Conservation (phyloP, 768 basidiomycete genomes). For the Collybia sordida region DNA sequence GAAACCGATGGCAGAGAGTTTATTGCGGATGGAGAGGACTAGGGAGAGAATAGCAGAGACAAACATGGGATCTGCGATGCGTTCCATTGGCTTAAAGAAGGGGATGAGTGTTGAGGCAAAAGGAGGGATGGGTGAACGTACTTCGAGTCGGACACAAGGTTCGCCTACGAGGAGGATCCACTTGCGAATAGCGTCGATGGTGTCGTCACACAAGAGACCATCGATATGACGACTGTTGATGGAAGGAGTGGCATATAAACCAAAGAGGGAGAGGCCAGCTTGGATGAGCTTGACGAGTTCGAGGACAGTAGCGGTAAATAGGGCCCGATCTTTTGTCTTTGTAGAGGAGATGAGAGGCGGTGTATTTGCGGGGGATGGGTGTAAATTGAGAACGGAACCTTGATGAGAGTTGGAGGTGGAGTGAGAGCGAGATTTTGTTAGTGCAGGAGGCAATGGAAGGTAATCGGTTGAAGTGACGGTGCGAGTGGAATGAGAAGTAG, state of each 20-base stretch:
- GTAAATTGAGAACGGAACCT: slow-evolving; percentile 15
- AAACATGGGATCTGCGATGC: slow-evolving; percentile 70
- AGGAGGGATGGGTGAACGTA: slow-evolving; percentile 19
- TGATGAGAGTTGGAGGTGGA: slow-evolving; percentile 19
- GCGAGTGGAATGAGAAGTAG: slow-evolving; percentile 16
- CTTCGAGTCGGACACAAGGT: slow-evolving; percentile 62
- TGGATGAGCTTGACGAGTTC: slow-evolving; percentile 78
- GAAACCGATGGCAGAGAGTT: slow-evolving; percentile 58
- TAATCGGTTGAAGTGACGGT: slow-evolving; percentile 20
- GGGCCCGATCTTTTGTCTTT: slow-evolving; percentile 28
- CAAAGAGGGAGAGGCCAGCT: slow-evolving; percentile 68
- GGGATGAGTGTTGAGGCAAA: slow-evolving; percentile 1
- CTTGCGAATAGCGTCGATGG: slow-evolving; percentile 64
- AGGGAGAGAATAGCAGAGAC: slow-evolving; percentile 71
- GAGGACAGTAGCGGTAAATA: slow-evolving; percentile 68
- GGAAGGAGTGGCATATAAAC: slow-evolving; percentile 41
- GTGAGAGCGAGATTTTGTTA: slow-evolving; percentile 16
- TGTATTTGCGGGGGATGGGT: slow-evolving; percentile 17
- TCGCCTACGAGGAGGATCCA: slow-evolving; percentile 73
- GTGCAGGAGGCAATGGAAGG: slow-evolving; percentile 12
- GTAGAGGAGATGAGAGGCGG: slow-evolving; percentile 15
- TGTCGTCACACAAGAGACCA: slow-evolving; percentile 77
- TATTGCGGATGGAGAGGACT: slow-evolving; percentile 67
- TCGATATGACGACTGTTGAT: slow-evolving; percentile 34
- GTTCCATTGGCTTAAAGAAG: slow-evolving; percentile 57